Evolutionary conservation across 176 grass and related monocot species (phyloP), one percentile per base, ranked within the genome.

Genomic region (Carex kokanica): DNA sequence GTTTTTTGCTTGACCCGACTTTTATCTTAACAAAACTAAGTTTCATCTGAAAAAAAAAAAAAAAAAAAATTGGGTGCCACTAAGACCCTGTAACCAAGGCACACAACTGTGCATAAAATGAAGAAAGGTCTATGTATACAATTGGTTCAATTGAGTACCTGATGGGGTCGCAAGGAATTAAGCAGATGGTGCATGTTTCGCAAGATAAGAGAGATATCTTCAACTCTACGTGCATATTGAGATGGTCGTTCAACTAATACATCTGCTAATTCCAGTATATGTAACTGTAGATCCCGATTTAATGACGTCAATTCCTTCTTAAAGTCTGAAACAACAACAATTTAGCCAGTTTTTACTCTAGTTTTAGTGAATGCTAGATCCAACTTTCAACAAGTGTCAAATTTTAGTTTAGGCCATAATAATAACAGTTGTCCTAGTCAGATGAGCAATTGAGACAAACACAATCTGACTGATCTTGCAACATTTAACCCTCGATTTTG

Each of bases 181-280:
- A 91, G 91, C 86, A 95, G 84, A 85, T 95, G 95, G 31, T 98
- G 92, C 23, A 93, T 79, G 79, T 98, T 98, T 73, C 91, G 88
- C 89, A 95, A 93, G 82, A 98, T 98, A 18, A 95, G 91, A 4
- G 92, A 95, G 59, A 98, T 93, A 36, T 95, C 95, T 85, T 98
- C 95, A 2, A 98, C 91, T 82, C 93, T 93, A 45, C 88, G 86
- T 80, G 95, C 89, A 91, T 91, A 95, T 85, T 98, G 92, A 83
- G 95, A 95, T 15, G 91, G 92, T 52, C 95, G 90, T 85, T 98
- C 92, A 72, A 98, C 89, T 81, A 95, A 80, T 84, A 98, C 90
- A 91, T 93, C 92, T 73, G 92, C 95, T 79, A 98, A 70, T 84
- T 95, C 95, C 86, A 95, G 74, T 80, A 98, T 93, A 87, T 98